Evolutionary conservation across 1,284 basidiomycete genomes (phyloP).

Genomic region (Stygiomarasmius scandens): DNA sequence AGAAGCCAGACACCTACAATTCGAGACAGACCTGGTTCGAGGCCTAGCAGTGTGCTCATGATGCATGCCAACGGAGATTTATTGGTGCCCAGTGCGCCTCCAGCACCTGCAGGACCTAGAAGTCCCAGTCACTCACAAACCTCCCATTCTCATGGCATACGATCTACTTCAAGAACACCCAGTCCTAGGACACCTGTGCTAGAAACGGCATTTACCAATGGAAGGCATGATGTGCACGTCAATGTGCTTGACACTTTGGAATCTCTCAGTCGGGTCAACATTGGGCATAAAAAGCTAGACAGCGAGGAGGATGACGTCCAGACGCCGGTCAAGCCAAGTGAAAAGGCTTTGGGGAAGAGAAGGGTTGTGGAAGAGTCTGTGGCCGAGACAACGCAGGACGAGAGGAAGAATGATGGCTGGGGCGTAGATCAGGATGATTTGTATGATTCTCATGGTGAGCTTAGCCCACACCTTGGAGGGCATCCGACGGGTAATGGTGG

Average conservation of each 20-base stretch:
- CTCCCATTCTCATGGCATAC: conserved; percentile 36
- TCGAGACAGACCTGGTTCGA: not conserved
- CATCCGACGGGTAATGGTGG: not conserved
- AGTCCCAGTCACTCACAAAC: conserved; percentile 43
- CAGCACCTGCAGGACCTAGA: conserved; percentile 69
- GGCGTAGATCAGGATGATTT: not conserved
- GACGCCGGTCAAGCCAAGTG: conserved; percentile 59
- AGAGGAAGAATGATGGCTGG: not conserved
- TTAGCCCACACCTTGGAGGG: too few species aligned
- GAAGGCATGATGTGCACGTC: conserved; percentile 14
- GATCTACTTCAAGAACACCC: conserved; percentile 40
- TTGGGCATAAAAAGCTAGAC: not conserved
- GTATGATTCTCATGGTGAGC: not conserved
- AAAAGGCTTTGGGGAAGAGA: conserved; percentile 81
- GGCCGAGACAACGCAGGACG: not conserved
- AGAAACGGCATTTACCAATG: conserved; percentile 18
- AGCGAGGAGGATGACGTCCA: conserved; percentile 33
- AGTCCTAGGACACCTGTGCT: conserved; percentile 35
- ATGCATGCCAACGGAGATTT: conserved; percentile 24
- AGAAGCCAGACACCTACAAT: not conserved
- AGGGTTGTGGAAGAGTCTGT: conserved; percentile 42
- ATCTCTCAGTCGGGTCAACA: not conserved
- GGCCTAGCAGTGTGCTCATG: conserved; percentile 33
- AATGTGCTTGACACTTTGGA: not conserved
- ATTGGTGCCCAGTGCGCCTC: conserved; percentile 56